Percentiles rank a stretch among this genome's conserved stretches.
These are phyloP conservation scores for Colletotrichum truncatum DNA, from an alignment of 2,329 filamentous ascomycete genomes.

Conservation along the genomic window DNA sequence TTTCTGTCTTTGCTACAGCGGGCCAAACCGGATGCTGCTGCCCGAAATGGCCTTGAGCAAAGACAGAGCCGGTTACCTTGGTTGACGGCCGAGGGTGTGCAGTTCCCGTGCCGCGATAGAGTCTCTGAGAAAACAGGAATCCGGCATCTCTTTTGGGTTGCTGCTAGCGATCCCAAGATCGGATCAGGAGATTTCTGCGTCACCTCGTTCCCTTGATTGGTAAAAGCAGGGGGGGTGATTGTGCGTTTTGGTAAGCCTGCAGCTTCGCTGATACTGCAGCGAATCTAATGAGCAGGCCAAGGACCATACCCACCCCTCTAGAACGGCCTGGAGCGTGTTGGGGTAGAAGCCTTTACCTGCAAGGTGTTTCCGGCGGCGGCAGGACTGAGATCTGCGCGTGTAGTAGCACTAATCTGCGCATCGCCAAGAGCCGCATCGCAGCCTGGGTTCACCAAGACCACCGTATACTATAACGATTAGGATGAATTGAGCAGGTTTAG, in stretches of 20 bases:
- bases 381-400: background rate
- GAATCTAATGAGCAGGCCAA: background rate
- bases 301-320: background rate
- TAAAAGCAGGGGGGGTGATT: background rate
- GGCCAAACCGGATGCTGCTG: too few species aligned
- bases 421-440: conserved; percentile 19
- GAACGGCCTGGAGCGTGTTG: background rate
- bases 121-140: background rate
- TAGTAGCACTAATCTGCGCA: background rate
- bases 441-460: background rate
- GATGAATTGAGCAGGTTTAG: too few species aligned
- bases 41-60: too few species aligned
- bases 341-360: background rate
- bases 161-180: background rate
- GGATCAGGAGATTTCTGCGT: conserved; percentile 23
- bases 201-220: conserved; percentile 20
- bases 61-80: too few species aligned
- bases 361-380: background rate
- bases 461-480: too few species aligned
- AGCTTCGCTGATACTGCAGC: background rate
- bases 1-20: background rate
- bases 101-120: background rate
- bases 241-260: background rate
- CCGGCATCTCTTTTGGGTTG: background rate
- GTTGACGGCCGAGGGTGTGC: background rate